Evolutionary conservation across 331 rosid genomes (phyloP), one percentile per base, ranked within the genome.

Genomic region (Dryas integrifolia): DNA sequence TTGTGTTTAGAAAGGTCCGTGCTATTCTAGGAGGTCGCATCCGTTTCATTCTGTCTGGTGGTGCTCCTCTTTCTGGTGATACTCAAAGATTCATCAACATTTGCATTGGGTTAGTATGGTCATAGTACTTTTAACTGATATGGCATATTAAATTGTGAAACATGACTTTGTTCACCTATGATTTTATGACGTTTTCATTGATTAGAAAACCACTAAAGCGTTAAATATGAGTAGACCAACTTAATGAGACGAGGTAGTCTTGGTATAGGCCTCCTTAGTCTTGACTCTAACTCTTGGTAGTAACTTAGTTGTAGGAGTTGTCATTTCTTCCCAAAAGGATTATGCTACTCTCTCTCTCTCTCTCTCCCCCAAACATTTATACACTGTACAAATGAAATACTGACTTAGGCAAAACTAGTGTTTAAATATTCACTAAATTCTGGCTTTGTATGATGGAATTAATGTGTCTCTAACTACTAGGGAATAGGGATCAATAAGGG

Each of bases 81-180:
- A 85, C 97, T 81, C 99, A 95, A 81, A 90, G 97, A 85, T 95
- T 95, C 87, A 95, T 95, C 94, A 95, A 92, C 81, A 92, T 95
- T 69, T 95, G 99, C 83, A 86, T 95, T 67, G 92, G 92, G 98
- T 95, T 63, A 72, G 96, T 84, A 58, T 59, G 56, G 8, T 38
- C 56, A 7, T 58, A 18, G 39, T 60, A 65, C 65, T 67, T 9
- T 9, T 77, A 38, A 41, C 61, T 38, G 13, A 15, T 58, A 9
- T 5, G 9, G 10, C 5, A 69, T 52, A 40, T 5, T 5, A 30
- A n/a, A 45, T 12, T 73, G 59, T 35, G 70, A 67, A 57, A 13
- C 51, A 59, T 51, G 41, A 60, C 4, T 41, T 70, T 49, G 9
- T 21, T 43, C 35, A 72, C 16, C 39, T 41, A 15, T 14, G 40